phyloP scores from a whole-genome alignment of 2,329 filamentous ascomycete species.

The Cladosporium phlei region DNA sequence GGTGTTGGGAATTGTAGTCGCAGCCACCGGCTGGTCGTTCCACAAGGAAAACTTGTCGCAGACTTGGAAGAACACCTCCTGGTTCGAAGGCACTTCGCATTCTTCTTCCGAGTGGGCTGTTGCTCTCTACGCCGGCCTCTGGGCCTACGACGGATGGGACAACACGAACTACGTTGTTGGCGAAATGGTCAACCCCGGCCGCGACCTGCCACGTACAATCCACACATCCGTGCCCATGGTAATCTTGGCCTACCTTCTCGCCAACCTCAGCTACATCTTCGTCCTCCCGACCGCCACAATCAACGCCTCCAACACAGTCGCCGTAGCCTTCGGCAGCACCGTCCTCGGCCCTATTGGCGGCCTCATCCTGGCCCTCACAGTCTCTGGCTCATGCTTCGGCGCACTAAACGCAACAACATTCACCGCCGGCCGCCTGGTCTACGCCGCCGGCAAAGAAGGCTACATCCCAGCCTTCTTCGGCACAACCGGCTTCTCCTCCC shows the following conservation, averaged over 20 bases:
- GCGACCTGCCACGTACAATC: constrained; percentile 89
- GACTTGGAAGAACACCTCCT: constrained; percentile 76
- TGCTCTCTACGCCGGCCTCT: constrained; percentile 88
- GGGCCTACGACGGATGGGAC: constrained; percentile 99
- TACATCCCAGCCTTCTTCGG: constrained; percentile 83
- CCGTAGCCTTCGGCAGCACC: constrained; percentile 83
- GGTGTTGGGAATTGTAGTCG: constrained; percentile 82
- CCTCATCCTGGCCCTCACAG: constrained; percentile 79
- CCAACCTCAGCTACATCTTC: constrained; percentile 90
- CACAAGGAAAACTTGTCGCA: constrained; percentile 56
- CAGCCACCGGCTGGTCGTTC: constrained; percentile 74
- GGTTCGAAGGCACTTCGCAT: constrained; percentile 81
- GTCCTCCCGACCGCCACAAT: constrained; percentile 78
- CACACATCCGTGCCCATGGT: constrained; percentile 95
- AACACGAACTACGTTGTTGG: constrained; percentile 98
- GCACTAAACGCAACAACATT: constrained; percentile 93
- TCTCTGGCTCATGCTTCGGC: constrained; percentile 88
- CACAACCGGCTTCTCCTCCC: constrained; percentile 64
- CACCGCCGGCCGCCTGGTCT: constrained; percentile 85
- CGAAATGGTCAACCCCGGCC: constrained; percentile 86
- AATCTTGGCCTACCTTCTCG: constrained; percentile 82
- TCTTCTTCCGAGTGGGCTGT: constrained; percentile 86
- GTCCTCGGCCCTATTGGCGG: constrained; percentile 83
- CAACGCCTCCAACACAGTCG: constrained; percentile 89
- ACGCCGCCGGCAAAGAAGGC: constrained; percentile 90